A percentile compares a stretch with the other conserved stretches of the same genome.
These are phyloP conservation scores for Teratosphaeria zuluensis DNA, from an alignment of 2,329 filamentous ascomycete species.

Conservation along the genomic window DNA sequence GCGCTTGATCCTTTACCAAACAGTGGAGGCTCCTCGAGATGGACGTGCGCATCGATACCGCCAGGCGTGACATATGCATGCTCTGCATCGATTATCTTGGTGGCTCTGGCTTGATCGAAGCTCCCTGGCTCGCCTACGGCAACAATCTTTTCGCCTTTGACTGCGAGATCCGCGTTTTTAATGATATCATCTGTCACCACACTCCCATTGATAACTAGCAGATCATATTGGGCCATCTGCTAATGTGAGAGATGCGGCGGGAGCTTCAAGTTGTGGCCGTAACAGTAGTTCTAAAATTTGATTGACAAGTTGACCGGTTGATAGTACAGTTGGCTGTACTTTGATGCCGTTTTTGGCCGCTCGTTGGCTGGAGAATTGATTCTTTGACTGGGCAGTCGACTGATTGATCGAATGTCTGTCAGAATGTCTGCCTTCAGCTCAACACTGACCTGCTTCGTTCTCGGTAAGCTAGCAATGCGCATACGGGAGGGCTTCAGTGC, in stretches of 20 bases:
- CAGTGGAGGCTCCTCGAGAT: conserved; percentile 31
- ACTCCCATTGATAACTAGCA: conserved; percentile 34
- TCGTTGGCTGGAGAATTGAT: no score
- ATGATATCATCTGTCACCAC: conserved; percentile 32
- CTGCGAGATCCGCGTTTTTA: conserved; percentile 32
- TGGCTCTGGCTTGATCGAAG: conserved; percentile 16
- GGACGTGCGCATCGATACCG: conserved; percentile 42
- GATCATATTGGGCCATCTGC: conserved; percentile 18
- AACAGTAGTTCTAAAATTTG: no score
- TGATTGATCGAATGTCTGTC: no score
- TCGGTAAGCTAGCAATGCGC: background rate
- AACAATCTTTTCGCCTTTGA: conserved; percentile 34
- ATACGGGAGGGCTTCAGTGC: background rate
- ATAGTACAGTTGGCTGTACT: no score
- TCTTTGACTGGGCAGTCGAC: no score
- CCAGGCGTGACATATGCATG: conserved; percentile 39
- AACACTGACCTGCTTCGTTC: background rate
- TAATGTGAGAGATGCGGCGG: background rate
- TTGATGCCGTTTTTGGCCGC: no score
- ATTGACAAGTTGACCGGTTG: no score
- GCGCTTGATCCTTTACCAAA: conserved; percentile 32
- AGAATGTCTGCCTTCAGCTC: no score
- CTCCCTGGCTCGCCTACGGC: conserved; percentile 25
- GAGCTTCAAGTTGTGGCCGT: background rate
- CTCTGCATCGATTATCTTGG: conserved; percentile 35